Evolutionary conservation across 768 basidiomycete species (phyloP).

Genomic region (Rhodocollybia butyracea): DNA sequence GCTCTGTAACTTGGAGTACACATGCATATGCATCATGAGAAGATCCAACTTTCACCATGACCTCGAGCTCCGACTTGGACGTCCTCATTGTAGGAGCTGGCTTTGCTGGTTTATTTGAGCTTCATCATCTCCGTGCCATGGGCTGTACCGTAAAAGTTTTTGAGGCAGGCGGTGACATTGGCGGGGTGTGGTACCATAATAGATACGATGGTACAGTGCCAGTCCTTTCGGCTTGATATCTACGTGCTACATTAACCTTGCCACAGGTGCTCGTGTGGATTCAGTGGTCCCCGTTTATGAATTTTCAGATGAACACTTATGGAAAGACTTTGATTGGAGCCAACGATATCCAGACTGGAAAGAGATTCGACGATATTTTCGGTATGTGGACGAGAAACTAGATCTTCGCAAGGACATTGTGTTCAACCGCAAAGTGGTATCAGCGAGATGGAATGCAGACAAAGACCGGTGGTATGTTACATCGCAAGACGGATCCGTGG

Average conservation of each 20-base stretch:
- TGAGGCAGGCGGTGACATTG: conserved; percentile 17
- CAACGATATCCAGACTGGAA: conserved; percentile 7
- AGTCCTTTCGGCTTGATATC: no score
- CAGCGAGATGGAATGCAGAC: conserved; percentile 18
- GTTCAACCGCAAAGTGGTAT: conserved; percentile 19
- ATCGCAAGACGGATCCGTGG: conserved; percentile 14
- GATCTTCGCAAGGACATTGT: conserved; percentile 20
- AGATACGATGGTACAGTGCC: no score
- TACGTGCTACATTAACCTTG: no score
- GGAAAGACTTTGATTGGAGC: conserved; percentile 20
- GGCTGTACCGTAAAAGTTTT: conserved; percentile 5
- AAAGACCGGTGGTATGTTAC: conserved; percentile 21
- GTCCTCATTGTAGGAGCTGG: conserved; percentile 24
- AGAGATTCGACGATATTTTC: conserved; percentile 22
- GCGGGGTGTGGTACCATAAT: conserved; percentile 23
- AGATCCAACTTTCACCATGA: not conserved
- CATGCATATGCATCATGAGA: not conserved
- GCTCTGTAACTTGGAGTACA: no score
- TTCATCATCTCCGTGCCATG: conserved; percentile 1
- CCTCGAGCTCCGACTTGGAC: conserved; percentile 10
- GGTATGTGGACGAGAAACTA: conserved; percentile 22
- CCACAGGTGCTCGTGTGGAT: conserved; percentile 26
- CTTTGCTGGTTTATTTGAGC: conserved; percentile 20
- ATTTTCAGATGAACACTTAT: conserved; percentile 20
- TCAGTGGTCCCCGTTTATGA: conserved; percentile 24